A percentile compares a stretch with the other conserved stretches of the same genome.
phyloP scores from a whole-genome alignment of 2,329 filamentous ascomycete species.

The Septoria linicola region DNA sequence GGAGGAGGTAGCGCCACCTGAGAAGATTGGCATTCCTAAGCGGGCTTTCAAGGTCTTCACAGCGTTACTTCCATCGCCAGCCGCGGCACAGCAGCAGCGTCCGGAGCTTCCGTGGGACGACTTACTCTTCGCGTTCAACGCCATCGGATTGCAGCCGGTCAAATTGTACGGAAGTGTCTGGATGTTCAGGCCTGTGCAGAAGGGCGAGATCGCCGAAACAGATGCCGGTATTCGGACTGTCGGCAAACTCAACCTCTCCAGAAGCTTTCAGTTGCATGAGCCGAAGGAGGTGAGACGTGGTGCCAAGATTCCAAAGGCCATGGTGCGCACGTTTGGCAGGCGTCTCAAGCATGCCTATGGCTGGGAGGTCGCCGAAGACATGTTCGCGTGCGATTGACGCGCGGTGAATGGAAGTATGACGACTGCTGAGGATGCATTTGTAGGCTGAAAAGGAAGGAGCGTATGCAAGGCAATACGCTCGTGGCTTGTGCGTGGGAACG shows the following conservation, averaged over 20 bases:
- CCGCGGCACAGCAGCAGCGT: constrained; percentile 37
- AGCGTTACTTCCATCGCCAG: constrained; percentile 43
- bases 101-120: constrained; percentile 56
- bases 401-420: neutral
- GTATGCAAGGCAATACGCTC: too few relatives aligned
- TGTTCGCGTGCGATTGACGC: constrained; percentile 27
- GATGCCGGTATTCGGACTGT: constrained; percentile 10
- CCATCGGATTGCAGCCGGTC: constrained; percentile 52
- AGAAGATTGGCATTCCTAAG: constrained; percentile 24
- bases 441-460: too few relatives aligned
- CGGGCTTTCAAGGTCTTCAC: constrained; percentile 44
- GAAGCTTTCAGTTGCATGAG: constrained; percentile 61
- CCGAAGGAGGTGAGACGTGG: constrained; percentile 51
- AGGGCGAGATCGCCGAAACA: constrained; percentile 10
- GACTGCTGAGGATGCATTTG: too few relatives aligned
- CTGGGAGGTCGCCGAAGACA: constrained; percentile 28
- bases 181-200: constrained; percentile 52
- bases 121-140: constrained; percentile 54
- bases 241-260: constrained; percentile 42
- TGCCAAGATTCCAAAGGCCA: constrained; percentile 51
- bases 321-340: constrained; percentile 48
- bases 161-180: constrained; percentile 63
- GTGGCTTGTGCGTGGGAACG: too few relatives aligned
- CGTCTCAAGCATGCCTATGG: constrained; percentile 45
- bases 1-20: neutral